phyloP scores from a whole-genome alignment of 2,329 filamentous ascomycete species.

The Ophiosphaerella korrae region DNA sequence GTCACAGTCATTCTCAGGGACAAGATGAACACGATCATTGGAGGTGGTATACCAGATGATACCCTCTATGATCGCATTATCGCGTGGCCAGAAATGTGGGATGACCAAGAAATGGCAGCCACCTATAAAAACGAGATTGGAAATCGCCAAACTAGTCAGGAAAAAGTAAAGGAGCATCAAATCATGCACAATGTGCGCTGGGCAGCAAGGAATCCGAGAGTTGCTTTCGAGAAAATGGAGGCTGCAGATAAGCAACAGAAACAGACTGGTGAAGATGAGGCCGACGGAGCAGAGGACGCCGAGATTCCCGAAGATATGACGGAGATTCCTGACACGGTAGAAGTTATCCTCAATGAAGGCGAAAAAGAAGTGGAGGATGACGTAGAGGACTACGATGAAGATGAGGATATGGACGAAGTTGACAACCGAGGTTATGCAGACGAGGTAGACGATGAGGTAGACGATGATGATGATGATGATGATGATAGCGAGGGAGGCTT shows the following conservation, averaged over 20 bases:
- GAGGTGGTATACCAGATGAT: slow-evolving; percentile 39
- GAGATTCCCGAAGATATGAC: slow-evolving; percentile 40
- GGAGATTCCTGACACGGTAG: slow-evolving; percentile 35
- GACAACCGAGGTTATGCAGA: slow-evolving; percentile 16
- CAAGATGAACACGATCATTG: slow-evolving; percentile 65
- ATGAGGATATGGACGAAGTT: slow-evolving; percentile 18
- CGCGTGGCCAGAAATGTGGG: slow-evolving; percentile 41
- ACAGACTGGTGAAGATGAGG: slow-evolving; percentile 3
- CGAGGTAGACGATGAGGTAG: slow-evolving; percentile 16
- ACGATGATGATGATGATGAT: slow-evolving; percentile 22
- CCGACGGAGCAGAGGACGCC: slow-evolving; percentile 24
- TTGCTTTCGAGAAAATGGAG: slow-evolving; percentile 41
- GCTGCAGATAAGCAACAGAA: slow-evolving; percentile 6
- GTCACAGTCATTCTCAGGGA: slow-evolving; percentile 85
- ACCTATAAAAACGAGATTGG: slow-evolving; percentile 37
- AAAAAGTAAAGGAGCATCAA: slow-evolving; percentile 35
- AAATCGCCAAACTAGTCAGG: slow-evolving; percentile 25
- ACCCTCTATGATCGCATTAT: slow-evolving; percentile 38
- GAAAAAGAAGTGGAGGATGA: slow-evolving; percentile 16
- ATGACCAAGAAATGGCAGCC: slow-evolving; percentile 36
- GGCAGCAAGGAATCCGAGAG: slow-evolving; percentile 40
- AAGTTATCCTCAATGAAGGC: slow-evolving; percentile 28
- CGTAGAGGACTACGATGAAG: slow-evolving; percentile 21
- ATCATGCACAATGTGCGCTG: slow-evolving; percentile 41
- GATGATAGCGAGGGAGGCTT: slow-evolving; percentile 23